Conservation (phyloP, 208 protist genomes). For the Leishmania braziliensis region DNA sequence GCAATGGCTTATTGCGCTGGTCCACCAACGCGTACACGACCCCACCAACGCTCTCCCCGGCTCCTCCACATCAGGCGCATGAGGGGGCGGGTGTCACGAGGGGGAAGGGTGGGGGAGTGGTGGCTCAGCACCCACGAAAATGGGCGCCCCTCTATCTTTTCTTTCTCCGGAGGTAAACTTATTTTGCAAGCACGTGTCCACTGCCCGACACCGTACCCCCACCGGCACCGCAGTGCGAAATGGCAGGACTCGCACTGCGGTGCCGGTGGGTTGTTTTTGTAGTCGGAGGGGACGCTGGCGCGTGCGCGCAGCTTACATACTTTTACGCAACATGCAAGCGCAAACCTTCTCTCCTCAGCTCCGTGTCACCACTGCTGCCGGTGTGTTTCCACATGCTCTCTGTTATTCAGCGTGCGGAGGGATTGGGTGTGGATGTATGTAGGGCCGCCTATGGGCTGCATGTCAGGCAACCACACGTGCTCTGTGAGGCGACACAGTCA, state of each 20-base stretch:
- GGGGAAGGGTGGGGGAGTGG: neutral
- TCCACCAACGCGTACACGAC: neutral
- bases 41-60: neutral
- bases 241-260: neutral
- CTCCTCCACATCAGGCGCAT: neutral
- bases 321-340: neutral
- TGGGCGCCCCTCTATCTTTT: neutral
- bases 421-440: neutral
- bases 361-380: neutral
- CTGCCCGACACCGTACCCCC: neutral
- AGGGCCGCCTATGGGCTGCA: neutral
- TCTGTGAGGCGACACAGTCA: neutral
- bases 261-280: neutral
- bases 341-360: neutral
- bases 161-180: neutral
- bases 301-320: neutral
- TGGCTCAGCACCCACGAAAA: neutral
- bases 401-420: neutral
- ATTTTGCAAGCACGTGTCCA: neutral
- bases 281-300: neutral
- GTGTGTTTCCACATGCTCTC: neutral
- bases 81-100: neutral
- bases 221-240: neutral
- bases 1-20: neutral
- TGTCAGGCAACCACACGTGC: neutral